Percentiles rank a stretch among this genome's conserved stretches.
phyloP scores from a whole-genome alignment of 2,329 filamentous ascomycete species.

The Fusarium sp. region DNA sequence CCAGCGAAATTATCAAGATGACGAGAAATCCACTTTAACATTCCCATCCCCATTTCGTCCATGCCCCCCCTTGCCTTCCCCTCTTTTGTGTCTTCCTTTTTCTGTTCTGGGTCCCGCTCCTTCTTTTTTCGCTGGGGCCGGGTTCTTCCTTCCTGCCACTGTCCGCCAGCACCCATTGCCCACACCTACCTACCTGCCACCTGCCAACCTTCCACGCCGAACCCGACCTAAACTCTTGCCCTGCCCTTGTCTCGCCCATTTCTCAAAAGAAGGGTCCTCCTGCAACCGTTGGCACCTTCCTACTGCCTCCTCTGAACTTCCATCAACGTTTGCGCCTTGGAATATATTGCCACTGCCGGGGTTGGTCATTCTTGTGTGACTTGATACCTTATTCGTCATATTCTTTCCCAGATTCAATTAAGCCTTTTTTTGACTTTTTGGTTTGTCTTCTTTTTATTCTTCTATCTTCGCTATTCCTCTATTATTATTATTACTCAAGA shows the following conservation, averaged over 20 bases:
- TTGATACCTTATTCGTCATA: slow-evolving; percentile 29
- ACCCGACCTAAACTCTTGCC: slow-evolving; percentile 21
- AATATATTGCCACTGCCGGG: slow-evolving; percentile 39
- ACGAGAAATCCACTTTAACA: slow-evolving; percentile 44
- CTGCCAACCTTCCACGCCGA: slow-evolving; percentile 19
- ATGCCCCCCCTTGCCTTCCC: slow-evolving; percentile 1
- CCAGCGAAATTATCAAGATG: slow-evolving; percentile 44
- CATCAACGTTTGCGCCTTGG: slow-evolving; percentile 40
- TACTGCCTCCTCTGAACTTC: slow-evolving; percentile 34
- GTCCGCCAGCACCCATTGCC: background rate
- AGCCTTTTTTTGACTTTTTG: slow-evolving; percentile 2
- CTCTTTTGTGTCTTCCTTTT: slow-evolving; percentile 33
- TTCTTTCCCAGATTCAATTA: slow-evolving; percentile 28
- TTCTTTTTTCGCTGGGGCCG: slow-evolving; percentile 34
- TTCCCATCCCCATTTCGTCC: slow-evolving; percentile 40
- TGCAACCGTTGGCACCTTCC: slow-evolving; percentile 36
- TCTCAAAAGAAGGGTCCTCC: slow-evolving; percentile 35
- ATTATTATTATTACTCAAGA: slow-evolving; percentile 5
- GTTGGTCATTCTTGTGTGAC: slow-evolving; percentile 27
- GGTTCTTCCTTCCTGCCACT: slow-evolving; percentile 38
- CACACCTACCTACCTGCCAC: slow-evolving; percentile 25
- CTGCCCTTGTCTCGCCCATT: slow-evolving; percentile 23
- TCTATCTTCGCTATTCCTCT: slow-evolving; percentile 12
- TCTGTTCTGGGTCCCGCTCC: slow-evolving; percentile 34
- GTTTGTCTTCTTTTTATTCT: slow-evolving; percentile 19